phyloP scores from a whole-genome alignment of 2,329 filamentous ascomycete species.

The Lomentospora prolificans region DNA sequence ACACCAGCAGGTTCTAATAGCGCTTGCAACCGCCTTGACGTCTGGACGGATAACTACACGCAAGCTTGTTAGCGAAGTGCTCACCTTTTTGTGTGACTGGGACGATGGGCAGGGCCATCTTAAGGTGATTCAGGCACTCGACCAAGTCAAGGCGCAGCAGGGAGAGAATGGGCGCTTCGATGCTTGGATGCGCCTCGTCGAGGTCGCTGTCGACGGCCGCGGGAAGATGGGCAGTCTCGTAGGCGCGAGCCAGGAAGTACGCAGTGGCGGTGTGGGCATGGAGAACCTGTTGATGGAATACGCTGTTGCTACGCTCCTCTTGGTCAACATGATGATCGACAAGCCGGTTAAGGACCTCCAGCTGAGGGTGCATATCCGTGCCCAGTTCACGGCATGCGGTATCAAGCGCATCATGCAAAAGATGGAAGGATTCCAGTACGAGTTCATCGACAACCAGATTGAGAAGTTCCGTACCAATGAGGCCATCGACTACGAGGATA shows the following conservation, averaged over 20 bases:
- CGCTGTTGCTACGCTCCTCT: slow-evolving; percentile 83
- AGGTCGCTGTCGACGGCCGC: slow-evolving; percentile 91
- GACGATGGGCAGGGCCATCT: slow-evolving; percentile 77
- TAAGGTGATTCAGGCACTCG: slow-evolving; percentile 88
- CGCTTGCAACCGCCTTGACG: slow-evolving; percentile 76
- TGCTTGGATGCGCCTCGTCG: slow-evolving; percentile 96
- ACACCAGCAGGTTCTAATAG: slow-evolving; percentile 83
- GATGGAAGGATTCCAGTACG: slow-evolving; percentile 98
- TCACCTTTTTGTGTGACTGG: slow-evolving; percentile 96
- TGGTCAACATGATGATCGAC: slow-evolving; percentile 95
- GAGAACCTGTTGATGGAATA: slow-evolving; percentile 99
- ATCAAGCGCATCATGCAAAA: slow-evolving; percentile 90
- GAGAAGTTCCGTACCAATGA: slow-evolving; percentile 89
- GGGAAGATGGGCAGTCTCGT: slow-evolving; percentile 99
- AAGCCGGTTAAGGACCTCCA: slow-evolving; percentile 82
- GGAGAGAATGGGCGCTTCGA: slow-evolving; percentile 94
- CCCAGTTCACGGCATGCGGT: slow-evolving; percentile 91
- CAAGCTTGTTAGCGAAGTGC: slow-evolving; percentile 89
- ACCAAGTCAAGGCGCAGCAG: slow-evolving; percentile 78
- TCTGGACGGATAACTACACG: slow-evolving; percentile 83
- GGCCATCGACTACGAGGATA: slow-evolving; percentile 95
- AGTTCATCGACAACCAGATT: slow-evolving; percentile 96
- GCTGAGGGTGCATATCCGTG: slow-evolving; percentile 84
- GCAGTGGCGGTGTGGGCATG: slow-evolving; percentile 94
- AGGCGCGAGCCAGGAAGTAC: slow-evolving; percentile 89